A percentile compares a stretch with the other conserved stretches of the same genome.
Evolutionary conservation across 2,329 filamentous ascomycete genomes (phyloP).

Genomic region (Aspergillus sergii): DNA sequence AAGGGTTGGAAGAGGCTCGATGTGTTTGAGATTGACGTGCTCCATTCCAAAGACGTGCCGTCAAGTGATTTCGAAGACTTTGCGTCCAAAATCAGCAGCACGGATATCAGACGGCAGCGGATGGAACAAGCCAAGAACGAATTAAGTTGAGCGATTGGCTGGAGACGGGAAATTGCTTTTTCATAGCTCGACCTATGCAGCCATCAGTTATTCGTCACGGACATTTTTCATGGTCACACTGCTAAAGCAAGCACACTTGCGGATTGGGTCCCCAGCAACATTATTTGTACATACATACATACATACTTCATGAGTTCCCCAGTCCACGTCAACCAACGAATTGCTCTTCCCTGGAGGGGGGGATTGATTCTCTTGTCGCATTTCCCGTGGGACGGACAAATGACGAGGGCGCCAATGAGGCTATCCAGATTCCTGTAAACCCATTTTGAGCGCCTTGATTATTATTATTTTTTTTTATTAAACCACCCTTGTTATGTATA

Average conservation of each 20-base stretch:
- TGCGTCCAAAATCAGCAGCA: constrained; percentile 86
- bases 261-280: neutral
- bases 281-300: constrained; percentile 1
- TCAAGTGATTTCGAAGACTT: constrained; percentile 61
- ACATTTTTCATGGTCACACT: neutral
- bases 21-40: constrained; percentile 85
- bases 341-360: neutral
- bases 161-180: constrained; percentile 8
- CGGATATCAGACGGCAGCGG: constrained; percentile 68
- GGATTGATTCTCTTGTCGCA: neutral
- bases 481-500: neutral
- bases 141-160: constrained; percentile 10
- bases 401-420: constrained; percentile 2
- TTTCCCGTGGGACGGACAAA: neutral
- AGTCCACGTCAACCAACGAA: constrained; percentile 2
- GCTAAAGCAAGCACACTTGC: neutral
- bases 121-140: constrained; percentile 41
- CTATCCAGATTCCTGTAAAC: neutral
- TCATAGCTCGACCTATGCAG: constrained; percentile 4
- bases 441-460: neutral
- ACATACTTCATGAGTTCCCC: neutral
- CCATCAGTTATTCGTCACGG: constrained; percentile 5
- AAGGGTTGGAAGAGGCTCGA: constrained; percentile 76
- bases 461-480: too few relatives aligned
- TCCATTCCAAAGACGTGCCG: constrained; percentile 67